Percentiles rank a stretch among this genome's conserved stretches.
phyloP scores from a whole-genome alignment of 2,329 filamentous ascomycete species.

The Celoporthe dispersa region DNA sequence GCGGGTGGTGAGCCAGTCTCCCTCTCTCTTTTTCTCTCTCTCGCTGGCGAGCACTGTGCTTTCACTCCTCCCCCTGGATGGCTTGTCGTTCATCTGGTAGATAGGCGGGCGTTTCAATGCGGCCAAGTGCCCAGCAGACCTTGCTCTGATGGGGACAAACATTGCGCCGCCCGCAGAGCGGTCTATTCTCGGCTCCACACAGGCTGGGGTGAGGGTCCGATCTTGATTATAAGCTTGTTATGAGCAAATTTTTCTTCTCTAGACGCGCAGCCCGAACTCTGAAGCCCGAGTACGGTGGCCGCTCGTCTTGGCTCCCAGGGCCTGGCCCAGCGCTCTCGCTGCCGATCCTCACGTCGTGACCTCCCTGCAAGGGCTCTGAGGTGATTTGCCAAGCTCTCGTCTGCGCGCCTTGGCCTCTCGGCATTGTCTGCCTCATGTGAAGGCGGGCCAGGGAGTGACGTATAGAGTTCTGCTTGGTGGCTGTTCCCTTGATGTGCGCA shows the following conservation, averaged over 20 bases:
- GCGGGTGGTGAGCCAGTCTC: background rate
- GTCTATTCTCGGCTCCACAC: background rate
- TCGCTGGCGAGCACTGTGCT: background rate
- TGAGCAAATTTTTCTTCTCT: background rate
- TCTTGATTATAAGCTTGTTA: background rate
- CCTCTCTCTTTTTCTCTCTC: too few relatives aligned
- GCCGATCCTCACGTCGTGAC: background rate
- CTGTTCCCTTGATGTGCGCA: background rate
- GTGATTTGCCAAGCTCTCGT: background rate
- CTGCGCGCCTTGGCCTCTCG: background rate
- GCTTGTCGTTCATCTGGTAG: background rate
- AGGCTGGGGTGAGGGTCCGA: background rate
- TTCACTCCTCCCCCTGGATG: background rate
- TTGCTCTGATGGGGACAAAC: background rate
- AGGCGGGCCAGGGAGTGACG: background rate
- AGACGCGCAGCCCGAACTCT: constrained; percentile 8
- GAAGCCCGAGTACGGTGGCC: constrained; percentile 7
- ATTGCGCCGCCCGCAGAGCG: background rate
- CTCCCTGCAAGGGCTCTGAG: background rate
- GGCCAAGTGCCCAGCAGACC: background rate
- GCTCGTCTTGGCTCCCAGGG: background rate
- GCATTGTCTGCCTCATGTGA: background rate
- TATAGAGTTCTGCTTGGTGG: background rate
- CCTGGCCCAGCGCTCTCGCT: background rate
- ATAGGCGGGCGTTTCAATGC: background rate